Evolutionary conservation across 2,329 filamentous ascomycete species (phyloP).

Genomic region (Fusarium nurragi): DNA sequence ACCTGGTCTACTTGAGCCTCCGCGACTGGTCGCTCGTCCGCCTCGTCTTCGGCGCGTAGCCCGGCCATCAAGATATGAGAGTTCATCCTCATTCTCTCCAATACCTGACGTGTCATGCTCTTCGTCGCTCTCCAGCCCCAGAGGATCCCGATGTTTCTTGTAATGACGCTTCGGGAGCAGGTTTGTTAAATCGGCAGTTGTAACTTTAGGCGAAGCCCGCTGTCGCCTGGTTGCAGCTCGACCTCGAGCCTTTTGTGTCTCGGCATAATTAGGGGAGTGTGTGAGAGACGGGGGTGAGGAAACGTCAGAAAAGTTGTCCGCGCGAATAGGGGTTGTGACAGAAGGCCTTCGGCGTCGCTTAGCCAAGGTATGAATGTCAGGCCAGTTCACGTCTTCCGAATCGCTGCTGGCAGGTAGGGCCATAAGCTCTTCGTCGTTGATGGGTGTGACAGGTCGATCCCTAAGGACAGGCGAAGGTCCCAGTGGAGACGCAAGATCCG

Average conservation of each 20-base stretch:
- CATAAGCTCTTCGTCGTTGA: conserved; percentile 60
- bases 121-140: conserved; percentile 56
- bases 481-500: conserved; percentile 51
- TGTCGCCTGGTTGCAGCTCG: conserved; percentile 49
- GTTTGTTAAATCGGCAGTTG: conserved; percentile 64
- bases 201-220: conserved; percentile 56
- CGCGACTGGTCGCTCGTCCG: conserved; percentile 46
- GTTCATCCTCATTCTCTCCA: conserved; percentile 65
- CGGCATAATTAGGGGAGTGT: conserved; percentile 68
- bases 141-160: conserved; percentile 52
- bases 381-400: conserved; percentile 60
- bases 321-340: conserved; percentile 50
- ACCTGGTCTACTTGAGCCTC: conserved; percentile 41
- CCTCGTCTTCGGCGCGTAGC: conserved; percentile 49
- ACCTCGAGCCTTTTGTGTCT: conserved; percentile 44
- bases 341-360: conserved; percentile 56
- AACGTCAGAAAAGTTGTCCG: conserved; percentile 60
- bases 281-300: conserved; percentile 74
- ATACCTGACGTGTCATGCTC: conserved; percentile 60
- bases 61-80: conserved; percentile 57
- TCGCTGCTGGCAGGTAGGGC: conserved; percentile 66
- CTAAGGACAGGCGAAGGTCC: conserved; percentile 42
- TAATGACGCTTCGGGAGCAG: conserved; percentile 64
- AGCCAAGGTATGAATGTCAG: conserved; percentile 61
- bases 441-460: conserved; percentile 54